Evolutionary conservation across 805 yeast genomes (phyloP), one percentile per base, ranked within the genome.

Genomic region (Komagataella pastoris): DNA sequence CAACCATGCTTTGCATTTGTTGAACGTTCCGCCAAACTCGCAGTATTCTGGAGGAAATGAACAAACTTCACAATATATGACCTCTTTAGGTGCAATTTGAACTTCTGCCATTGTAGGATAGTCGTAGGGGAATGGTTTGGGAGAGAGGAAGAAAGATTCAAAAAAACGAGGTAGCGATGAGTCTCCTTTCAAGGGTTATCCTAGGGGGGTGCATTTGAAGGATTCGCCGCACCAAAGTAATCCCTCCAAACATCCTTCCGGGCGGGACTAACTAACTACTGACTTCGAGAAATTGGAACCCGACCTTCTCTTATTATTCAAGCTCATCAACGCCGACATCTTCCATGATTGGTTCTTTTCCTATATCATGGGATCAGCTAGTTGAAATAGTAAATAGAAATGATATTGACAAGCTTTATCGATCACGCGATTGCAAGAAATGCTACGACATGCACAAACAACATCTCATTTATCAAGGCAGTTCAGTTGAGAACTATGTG

Each of bases 11-110:
- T 85, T 88, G 69, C 98, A 90, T 62, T 87, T 80, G 62, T 82
- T 83, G 66, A 86, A 75, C 24, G 81, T 70, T 48, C 85, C 86
- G 10, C 96, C 93, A 63, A 90, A 90, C 64, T 91, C 97, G 70
- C 98, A 90, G 69, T 82, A 90, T 66, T 81, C 96, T 3, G 88
- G 88, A n/a, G 96, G 96, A 62, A 77, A 82, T 1, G 88, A 69
- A 64, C 96, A 88, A 12, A 87, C 77, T 4, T 80, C 88, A 64
- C 96, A 88, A 68, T 88, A 88, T 14, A 75, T 61, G 18, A 82
- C 77, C 21, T 64, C 61, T 56, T 63, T 69, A 40, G 74, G 54
- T 17, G 17, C 53, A 23, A 55, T 24, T 14, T 46, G 44, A 40
- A 48, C 53, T 43, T 47, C 46, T 47, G 45, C 14, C 46, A 48